A percentile compares a stretch with the other conserved stretches of the same genome.
Conservation (phyloP, 73 alveolate genomes). For the Tetrahymena elliotti region DNA sequence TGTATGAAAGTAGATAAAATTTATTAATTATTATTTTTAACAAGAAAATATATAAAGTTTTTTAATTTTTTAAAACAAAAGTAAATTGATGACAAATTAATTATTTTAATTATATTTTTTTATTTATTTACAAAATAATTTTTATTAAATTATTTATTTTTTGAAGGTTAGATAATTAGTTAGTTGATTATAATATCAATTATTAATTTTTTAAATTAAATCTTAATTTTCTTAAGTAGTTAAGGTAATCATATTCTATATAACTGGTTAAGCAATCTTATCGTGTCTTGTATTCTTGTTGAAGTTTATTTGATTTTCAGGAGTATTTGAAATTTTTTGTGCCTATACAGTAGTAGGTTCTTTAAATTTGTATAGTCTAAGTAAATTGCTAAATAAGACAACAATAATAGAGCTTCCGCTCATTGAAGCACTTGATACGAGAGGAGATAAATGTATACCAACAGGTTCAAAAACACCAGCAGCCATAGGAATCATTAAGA, state of each 20-base stretch:
- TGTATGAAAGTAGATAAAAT: too few relatives aligned
- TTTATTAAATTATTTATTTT: too few relatives aligned
- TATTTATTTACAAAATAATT: too few relatives aligned
- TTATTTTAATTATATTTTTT: too few relatives aligned
- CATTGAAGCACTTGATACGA: slow-evolving; percentile 34
- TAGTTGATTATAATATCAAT: too few relatives aligned
- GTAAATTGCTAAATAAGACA: slow-evolving; percentile 15
- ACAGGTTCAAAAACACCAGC: slow-evolving; percentile 36
- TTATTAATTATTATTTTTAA: too few relatives aligned
- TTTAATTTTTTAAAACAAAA: too few relatives aligned
- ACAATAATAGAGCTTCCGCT: slow-evolving; percentile 25
- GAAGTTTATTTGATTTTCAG: not conserved
- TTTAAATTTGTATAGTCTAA: slow-evolving; percentile 17
- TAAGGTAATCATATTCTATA: not conserved
- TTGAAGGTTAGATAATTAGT: too few relatives aligned
- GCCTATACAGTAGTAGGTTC: not conserved
- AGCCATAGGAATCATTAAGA: slow-evolving; percentile 38
- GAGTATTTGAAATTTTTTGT: not conserved
- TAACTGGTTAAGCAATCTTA: not conserved
- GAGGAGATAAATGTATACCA: slow-evolving; percentile 30
- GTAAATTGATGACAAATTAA: too few relatives aligned
- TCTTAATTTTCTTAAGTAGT: not conserved
- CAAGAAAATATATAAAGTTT: too few relatives aligned
- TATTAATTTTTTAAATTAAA: too few relatives aligned
- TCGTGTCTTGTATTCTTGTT: not conserved